phyloP scores from a whole-genome alignment of 306 rosid genomes.

The Elaeagnus macrophylla region DNA sequence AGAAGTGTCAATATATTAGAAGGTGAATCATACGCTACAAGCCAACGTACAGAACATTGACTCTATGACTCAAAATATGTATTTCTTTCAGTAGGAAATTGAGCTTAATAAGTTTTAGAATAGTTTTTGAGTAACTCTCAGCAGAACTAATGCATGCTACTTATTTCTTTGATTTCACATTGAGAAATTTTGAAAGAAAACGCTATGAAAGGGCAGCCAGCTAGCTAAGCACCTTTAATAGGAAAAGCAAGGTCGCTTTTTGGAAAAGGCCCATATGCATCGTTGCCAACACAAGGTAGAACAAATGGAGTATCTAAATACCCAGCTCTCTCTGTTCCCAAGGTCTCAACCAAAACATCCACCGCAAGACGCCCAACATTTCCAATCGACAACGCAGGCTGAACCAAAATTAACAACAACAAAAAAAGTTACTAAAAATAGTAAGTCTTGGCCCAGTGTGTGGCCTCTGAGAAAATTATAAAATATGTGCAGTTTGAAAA shows the following conservation, averaged over 20 bases:
- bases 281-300: constrained; percentile 89
- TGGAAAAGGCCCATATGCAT: constrained; percentile 76
- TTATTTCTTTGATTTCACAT: background rate
- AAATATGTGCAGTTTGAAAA: background rate
- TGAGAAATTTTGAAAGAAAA: background rate
- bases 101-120: background rate
- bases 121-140: background rate
- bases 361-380: constrained; percentile 84
- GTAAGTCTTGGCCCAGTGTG: background rate
- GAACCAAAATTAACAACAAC: constrained; percentile 16
- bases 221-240: constrained; percentile 58
- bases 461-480: background rate
- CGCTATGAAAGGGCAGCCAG: constrained; percentile 4
- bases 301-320: constrained; percentile 66
- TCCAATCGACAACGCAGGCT: constrained; percentile 88
- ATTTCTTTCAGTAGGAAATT: background rate
- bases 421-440: background rate
- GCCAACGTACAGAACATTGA: background rate
- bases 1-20: constrained; percentile 47
- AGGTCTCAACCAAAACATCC: constrained; percentile 66
- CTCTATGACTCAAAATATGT: background rate
- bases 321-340: constrained; percentile 63
- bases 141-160: background rate
- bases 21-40: constrained; percentile 71
- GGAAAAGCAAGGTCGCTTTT: constrained; percentile 77